Percentiles rank a stretch among this genome's conserved stretches.
These are phyloP conservation scores for Trichoderma sp. DNA, from an alignment of 2,329 filamentous ascomycete species.

Conservation along the genomic window DNA sequence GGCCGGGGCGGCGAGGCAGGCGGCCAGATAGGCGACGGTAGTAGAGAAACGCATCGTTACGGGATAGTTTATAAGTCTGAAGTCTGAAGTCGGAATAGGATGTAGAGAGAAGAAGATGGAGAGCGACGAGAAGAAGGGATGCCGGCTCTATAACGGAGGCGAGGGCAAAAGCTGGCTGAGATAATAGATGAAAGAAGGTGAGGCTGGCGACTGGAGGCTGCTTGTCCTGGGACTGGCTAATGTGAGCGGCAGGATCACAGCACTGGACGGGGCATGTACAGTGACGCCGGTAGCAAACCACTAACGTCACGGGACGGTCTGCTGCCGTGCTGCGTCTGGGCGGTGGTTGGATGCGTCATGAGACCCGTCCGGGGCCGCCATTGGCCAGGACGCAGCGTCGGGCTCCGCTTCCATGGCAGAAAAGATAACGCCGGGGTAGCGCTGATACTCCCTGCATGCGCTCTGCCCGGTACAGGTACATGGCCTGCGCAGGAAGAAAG, in stretches of 20 bases:
- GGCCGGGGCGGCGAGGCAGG: constrained; percentile 43
- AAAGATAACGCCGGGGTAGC: constrained; percentile 1
- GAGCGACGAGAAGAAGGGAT: background rate
- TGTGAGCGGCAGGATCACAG: background rate
- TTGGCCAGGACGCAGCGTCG: background rate
- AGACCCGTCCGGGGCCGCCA: background rate
- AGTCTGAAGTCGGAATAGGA: background rate
- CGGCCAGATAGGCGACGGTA: constrained; percentile 45
- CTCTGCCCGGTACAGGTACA: background rate
- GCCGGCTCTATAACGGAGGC: background rate
- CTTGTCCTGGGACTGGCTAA: background rate
- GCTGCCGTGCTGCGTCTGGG: constrained; percentile 11
- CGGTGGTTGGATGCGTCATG: constrained; percentile 35
- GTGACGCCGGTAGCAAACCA: constrained; percentile 15
- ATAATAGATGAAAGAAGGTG: background rate
- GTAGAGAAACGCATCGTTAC: constrained; percentile 37
- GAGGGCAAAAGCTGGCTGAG: background rate
- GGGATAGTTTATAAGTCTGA: background rate
- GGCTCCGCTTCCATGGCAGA: background rate
- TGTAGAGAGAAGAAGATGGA: background rate
- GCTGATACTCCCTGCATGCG: constrained; percentile 7
- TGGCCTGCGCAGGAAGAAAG: background rate
- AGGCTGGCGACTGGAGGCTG: constrained; percentile 16
- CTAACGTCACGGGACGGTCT: constrained; percentile 16
- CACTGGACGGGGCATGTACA: background rate